Evolutionary conservation across 768 basidiomycete genomes (phyloP), one percentile per base, ranked within the genome.

Genomic region (Ramaria sp.): DNA sequence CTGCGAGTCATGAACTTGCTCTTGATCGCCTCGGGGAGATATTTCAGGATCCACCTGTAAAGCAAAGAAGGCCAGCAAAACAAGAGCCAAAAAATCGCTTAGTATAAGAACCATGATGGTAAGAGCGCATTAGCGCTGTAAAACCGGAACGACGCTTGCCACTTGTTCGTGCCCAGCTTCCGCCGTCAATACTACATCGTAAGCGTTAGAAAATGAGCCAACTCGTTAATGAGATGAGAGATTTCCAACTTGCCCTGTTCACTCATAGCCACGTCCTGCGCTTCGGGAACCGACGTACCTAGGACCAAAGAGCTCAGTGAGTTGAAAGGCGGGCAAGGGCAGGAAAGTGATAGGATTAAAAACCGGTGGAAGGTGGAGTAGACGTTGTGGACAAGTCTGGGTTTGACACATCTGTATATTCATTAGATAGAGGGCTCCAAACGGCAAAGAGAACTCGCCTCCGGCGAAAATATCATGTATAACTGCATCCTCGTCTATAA

Each of bases 91-190:
- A 49, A 39, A 30, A 33, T 33, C 37, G 48, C 55, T 57, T 49
- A 57, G 55, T 49, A 57, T 7, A 50, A 50, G 20, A 57, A 57
- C 55, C 55, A 48, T 13, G 19, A 27, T 38, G 31, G 53, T 24
- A 50, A 55, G 41, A 57, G 47, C 48, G 55, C 33, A 31, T 57
- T 9, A 57, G 46, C 55, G 48, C 55, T 57, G 38, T 56, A 30
- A 49, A 57, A 57, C 47, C 55, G 55, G 55, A 57, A 57, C 55
- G 55, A 57, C 55, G 55, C 55, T 57, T 57, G 55, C 55, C 55
- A 57, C 55, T 57, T 57, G 55, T 57, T 57, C 46, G 27, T 57
- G 55, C 37, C 48, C 55, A 50, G 46, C 55, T 39, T 38, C 45
- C 33, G 48, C 55, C 22, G 46, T 20, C 27, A 57, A 47, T 47